Percentiles rank a stretch among this genome's conserved stretches.
Conservation (phyloP, 2,329 filamentous ascomycete genomes). For the Cercospora sesami region DNA sequence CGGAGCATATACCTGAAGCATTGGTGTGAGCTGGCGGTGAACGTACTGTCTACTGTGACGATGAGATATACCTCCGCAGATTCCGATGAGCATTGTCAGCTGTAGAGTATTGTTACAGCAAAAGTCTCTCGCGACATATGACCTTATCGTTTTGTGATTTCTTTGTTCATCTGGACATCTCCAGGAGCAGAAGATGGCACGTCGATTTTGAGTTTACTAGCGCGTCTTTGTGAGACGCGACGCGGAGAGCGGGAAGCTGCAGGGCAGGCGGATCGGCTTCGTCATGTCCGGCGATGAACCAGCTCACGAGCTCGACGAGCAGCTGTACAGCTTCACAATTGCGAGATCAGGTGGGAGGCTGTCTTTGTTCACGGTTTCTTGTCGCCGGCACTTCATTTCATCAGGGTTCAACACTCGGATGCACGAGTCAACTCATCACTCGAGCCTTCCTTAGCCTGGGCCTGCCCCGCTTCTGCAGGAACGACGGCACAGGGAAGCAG, state of each 20-base stretch:
- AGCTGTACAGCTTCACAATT: background rate
- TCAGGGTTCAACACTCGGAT: background rate
- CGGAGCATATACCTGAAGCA: constrained; percentile 77
- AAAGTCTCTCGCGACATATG: background rate
- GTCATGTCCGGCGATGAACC: background rate
- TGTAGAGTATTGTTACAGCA: background rate
- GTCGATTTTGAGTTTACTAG: constrained; percentile 6
- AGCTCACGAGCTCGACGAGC: background rate
- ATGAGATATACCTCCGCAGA: constrained; percentile 64
- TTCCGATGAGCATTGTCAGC: constrained; percentile 67
- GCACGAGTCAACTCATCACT: background rate
- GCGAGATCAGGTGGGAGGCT: background rate
- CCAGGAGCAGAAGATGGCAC: background rate
- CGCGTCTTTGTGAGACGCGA: constrained; percentile 9
- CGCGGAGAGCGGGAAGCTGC: background rate
- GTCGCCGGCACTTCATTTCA: background rate
- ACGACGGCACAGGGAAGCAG: constrained; percentile 9
- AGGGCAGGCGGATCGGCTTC: background rate
- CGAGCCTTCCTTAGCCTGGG: background rate
- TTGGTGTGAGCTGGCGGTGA: background rate
- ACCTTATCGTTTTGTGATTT: background rate
- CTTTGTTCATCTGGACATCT: background rate
- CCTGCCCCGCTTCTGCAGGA: constrained; percentile 14
- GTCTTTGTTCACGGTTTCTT: background rate
- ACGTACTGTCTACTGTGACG: background rate